Conservation (phyloP, 257 asterid genomes). For the Solanum clarkiae region DNA sequence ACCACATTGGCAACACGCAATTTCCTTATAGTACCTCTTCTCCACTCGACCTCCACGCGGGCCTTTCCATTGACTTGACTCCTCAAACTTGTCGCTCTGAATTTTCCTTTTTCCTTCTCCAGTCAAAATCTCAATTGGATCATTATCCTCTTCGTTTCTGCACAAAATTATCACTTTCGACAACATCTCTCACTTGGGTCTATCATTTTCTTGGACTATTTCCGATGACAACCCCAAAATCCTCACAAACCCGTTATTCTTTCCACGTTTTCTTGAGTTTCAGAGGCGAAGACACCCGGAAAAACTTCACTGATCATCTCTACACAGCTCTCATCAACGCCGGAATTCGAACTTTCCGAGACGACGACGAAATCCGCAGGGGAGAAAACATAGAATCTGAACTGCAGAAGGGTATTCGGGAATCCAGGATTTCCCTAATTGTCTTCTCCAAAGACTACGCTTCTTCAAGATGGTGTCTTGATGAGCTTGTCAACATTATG, state of each 20-base stretch:
- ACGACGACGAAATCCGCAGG: slow-evolving; percentile 8
- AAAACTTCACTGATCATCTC: slow-evolving; percentile 9
- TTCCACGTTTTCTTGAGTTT: slow-evolving; percentile 11
- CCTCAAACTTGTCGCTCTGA: neutral
- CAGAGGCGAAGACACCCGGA: slow-evolving; percentile 12
- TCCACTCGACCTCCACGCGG: neutral
- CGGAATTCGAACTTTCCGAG: slow-evolving; percentile 7
- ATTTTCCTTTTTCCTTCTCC: neutral
- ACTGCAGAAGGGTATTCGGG: slow-evolving; percentile 4
- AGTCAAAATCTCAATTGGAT: neutral
- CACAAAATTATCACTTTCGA: neutral
- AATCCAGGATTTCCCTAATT: slow-evolving; percentile 2
- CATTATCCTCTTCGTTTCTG: neutral
- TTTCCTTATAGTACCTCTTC: neutral
- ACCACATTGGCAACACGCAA: neutral
- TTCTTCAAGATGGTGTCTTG: slow-evolving; percentile 14
- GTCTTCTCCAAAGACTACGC: slow-evolving; percentile 8
- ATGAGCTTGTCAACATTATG: slow-evolving; percentile 8
- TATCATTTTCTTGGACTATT: neutral
- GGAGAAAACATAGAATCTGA: slow-evolving; percentile 6
- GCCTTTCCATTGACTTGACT: neutral
- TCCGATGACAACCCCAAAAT: neutral
- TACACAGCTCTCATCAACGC: slow-evolving; percentile 6
- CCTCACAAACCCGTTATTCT: neutral
- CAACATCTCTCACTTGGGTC: neutral